phyloP scores from a whole-genome alignment of 1,284 basidiomycete genomes.

The Ceratobasidium sp. region DNA sequence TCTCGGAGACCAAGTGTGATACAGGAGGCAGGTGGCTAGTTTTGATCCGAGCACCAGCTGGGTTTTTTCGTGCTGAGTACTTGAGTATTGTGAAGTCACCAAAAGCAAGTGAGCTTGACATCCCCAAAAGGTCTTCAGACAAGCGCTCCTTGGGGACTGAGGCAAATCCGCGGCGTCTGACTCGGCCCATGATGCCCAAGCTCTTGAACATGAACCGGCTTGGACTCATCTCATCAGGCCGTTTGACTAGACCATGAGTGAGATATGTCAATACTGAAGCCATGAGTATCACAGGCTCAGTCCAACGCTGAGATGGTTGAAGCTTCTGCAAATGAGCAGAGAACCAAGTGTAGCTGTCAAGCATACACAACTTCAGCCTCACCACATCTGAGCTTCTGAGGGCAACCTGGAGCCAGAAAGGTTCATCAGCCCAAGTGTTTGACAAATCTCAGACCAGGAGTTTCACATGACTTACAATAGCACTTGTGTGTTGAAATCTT shows the following conservation, averaged over 20 bases:
- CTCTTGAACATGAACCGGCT: constrained; percentile 19
- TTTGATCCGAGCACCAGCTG: constrained; percentile 27
- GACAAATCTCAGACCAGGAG: too few relatives aligned
- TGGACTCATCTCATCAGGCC: constrained; percentile 32
- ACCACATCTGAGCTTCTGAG: neutral
- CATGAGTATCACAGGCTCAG: neutral
- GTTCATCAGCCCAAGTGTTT: too few relatives aligned
- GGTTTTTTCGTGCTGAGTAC: constrained; percentile 18
- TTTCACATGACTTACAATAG: constrained; percentile 15
- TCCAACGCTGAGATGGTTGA: neutral
- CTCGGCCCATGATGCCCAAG: neutral
- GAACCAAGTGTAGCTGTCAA: constrained; percentile 8
- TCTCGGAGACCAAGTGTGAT: too few relatives aligned
- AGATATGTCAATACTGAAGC: constrained; percentile 18
- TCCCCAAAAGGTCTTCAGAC: neutral
- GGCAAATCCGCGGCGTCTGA: neutral
- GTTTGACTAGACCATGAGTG: constrained; percentile 31
- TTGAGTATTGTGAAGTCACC: constrained; percentile 5
- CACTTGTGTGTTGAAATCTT: neutral
- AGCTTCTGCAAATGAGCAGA: neutral
- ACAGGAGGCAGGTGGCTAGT: neutral
- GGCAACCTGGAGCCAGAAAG: constrained; percentile 8
- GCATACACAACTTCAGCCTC: neutral
- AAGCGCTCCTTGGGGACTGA: neutral
- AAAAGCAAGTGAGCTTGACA: neutral